Evolutionary conservation across 2,329 filamentous ascomycete species (phyloP).

Genomic region (Nigrospora osmanthi): DNA sequence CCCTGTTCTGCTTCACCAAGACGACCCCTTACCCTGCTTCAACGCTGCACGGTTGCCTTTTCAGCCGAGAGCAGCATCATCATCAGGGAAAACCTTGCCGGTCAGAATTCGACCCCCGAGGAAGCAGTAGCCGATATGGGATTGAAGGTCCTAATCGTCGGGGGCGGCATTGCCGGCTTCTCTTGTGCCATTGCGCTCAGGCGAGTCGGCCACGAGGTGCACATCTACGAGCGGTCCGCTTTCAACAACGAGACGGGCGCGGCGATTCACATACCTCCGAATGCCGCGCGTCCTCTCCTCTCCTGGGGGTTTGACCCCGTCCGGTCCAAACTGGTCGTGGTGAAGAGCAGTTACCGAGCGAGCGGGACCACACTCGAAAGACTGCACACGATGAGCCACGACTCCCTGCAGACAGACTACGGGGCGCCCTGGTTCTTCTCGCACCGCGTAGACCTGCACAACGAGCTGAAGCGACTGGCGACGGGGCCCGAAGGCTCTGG

Average conservation of each 20-base stretch:
- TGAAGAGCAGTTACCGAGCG: conserved; percentile 10
- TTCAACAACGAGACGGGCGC: conserved; percentile 32
- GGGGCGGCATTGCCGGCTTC: conserved; percentile 20
- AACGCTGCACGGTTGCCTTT: too few relatives aligned
- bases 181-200: conserved; percentile 16
- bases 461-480: conserved; percentile 24
- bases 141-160: conserved; percentile 10
- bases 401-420: conserved; percentile 13
- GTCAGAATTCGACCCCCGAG: too few relatives aligned
- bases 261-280: conserved; percentile 29
- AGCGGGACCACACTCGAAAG: conserved; percentile 6
- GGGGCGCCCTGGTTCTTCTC: conserved; percentile 25
- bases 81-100: too few relatives aligned
- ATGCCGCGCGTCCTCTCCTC: conserved; percentile 23
- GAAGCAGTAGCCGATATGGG: not conserved
- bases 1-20: too few relatives aligned
- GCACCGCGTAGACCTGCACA: conserved; percentile 32
- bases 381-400: conserved; percentile 8
- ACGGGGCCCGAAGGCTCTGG: conserved; percentile 16
- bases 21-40: too few relatives aligned
- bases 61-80: too few relatives aligned
- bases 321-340: conserved; percentile 11
- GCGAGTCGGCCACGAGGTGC: conserved; percentile 16
- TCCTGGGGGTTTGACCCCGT: conserved; percentile 24
- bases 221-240: conserved; percentile 17